phyloP scores from a whole-genome alignment of 768 basidiomycete genomes.

The Trametes meyenii region DNA sequence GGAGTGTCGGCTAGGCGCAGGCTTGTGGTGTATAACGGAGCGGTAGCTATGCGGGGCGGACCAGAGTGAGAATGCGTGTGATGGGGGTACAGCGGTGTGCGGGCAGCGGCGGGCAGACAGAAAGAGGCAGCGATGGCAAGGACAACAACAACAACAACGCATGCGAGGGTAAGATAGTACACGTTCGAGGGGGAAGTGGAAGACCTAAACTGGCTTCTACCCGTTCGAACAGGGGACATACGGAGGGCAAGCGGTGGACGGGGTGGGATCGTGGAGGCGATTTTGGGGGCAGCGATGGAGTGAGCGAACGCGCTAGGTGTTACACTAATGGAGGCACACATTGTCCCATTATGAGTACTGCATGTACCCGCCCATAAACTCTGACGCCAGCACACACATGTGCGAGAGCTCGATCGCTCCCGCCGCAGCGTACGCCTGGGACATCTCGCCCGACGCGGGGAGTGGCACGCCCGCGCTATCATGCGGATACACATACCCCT shows the following conservation, averaged over 20 bases:
- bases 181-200: neutral
- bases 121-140: slow-evolving; percentile 5
- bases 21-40: neutral
- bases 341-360: slow-evolving; percentile 23
- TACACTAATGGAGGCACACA: neutral
- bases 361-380: slow-evolving; percentile 24
- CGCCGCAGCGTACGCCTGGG: slow-evolving; percentile 16
- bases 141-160: neutral
- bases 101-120: slow-evolving; percentile 2
- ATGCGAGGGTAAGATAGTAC: neutral
- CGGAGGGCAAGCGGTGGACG: neutral
- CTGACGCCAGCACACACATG: slow-evolving; percentile 27
- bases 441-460: slow-evolving; percentile 7
- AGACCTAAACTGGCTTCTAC: too few species aligned
- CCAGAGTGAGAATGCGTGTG: slow-evolving; percentile 10
- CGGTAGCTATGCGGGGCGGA: neutral
- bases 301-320: neutral
- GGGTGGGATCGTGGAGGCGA: neutral
- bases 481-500: slow-evolving; percentile 18
- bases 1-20: neutral
- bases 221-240: neutral
- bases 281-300: neutral
- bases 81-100: slow-evolving; percentile 1
- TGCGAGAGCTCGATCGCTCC: slow-evolving; percentile 27
- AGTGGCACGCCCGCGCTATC: neutral